Conservation (phyloP, 106 monocot genomes). For the Acorus gramineus region DNA sequence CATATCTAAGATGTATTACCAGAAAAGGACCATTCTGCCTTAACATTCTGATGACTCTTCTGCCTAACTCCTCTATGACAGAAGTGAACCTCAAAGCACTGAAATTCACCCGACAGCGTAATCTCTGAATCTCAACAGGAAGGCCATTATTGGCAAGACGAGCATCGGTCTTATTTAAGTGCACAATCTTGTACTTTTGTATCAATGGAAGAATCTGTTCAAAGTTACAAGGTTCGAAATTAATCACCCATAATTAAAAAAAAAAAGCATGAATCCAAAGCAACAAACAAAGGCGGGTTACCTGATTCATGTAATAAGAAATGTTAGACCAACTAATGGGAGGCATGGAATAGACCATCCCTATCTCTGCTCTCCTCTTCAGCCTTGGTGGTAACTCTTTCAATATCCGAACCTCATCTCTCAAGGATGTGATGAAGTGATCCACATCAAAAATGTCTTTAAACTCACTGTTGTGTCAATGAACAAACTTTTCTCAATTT, state of each 20-base stretch:
- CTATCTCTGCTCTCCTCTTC: conserved; percentile 52
- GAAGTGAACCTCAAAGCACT: conserved; percentile 66
- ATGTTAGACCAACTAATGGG: conserved; percentile 95
- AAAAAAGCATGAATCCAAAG: not conserved
- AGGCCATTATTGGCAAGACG: conserved; percentile 91
- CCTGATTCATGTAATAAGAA: conserved; percentile 76
- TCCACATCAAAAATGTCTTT: conserved; percentile 96
- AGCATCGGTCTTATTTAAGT: conserved; percentile 83
- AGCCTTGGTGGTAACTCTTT: conserved; percentile 82
- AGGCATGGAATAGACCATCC: conserved; percentile 65
- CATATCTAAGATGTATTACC: conserved; percentile 90
- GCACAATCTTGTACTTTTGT: conserved; percentile 67
- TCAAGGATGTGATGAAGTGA: conserved; percentile 79
- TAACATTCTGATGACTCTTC: conserved; percentile 51
- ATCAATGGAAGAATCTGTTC: conserved; percentile 85
- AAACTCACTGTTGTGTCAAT: conserved; percentile 54
- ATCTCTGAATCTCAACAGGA: conserved; percentile 71
- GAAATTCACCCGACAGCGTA: conserved; percentile 81
- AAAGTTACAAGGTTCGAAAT: not conserved
- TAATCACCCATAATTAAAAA: not conserved
- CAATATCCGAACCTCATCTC: conserved; percentile 88
- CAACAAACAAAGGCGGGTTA: conserved; percentile 9
- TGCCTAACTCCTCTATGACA: conserved; percentile 83
- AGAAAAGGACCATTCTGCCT: conserved; percentile 78
- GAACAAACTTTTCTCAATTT: not conserved